Conservation (phyloP, 2,329 filamentous ascomycete species). For the Fusarium dimerum region DNA sequence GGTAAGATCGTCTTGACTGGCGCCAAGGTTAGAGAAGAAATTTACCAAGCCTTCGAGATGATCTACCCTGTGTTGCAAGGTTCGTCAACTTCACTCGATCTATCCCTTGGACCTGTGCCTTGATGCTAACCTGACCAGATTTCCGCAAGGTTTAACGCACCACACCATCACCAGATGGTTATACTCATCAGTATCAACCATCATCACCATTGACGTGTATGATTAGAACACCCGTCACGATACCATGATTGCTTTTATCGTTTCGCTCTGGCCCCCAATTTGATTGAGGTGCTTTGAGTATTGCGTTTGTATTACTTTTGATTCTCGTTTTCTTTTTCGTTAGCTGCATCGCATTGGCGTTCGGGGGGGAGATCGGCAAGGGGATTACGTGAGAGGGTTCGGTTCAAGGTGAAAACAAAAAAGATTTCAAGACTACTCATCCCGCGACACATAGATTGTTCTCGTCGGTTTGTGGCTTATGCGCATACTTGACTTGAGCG, state of each 20-base stretch:
- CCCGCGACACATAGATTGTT: conserved; percentile 44
- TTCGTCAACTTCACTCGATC: conserved; percentile 41
- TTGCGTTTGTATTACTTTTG: conserved; percentile 41
- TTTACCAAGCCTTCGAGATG: conserved; percentile 95
- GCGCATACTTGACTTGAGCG: conserved; percentile 27
- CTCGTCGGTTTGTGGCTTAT: conserved; percentile 27
- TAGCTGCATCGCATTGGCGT: conserved; percentile 62
- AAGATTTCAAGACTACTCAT: conserved; percentile 35
- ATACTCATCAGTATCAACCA: conserved; percentile 4
- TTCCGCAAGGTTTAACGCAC: conserved; percentile 56
- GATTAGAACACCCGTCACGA: conserved; percentile 47
- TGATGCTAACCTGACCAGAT: conserved; percentile 37
- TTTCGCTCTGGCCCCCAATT: conserved; percentile 25
- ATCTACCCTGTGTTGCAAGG: conserved; percentile 94
- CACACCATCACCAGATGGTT: conserved; percentile 7
- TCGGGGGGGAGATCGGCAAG: conserved; percentile 39
- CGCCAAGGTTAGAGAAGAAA: conserved; percentile 97
- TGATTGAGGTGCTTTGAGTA: conserved; percentile 4
- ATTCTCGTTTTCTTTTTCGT: conserved; percentile 20
- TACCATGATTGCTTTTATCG: conserved; percentile 45
- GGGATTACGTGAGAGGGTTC: conserved; percentile 33
- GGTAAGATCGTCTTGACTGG: conserved; percentile 98
- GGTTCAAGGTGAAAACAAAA: conserved; percentile 36
- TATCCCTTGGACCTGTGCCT: fast-evolving
- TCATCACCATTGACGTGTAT: conserved; percentile 38